Evolutionary conservation across 2,329 filamentous ascomycete species (phyloP).

Genomic region (Phialemoniopsis sp.): DNA sequence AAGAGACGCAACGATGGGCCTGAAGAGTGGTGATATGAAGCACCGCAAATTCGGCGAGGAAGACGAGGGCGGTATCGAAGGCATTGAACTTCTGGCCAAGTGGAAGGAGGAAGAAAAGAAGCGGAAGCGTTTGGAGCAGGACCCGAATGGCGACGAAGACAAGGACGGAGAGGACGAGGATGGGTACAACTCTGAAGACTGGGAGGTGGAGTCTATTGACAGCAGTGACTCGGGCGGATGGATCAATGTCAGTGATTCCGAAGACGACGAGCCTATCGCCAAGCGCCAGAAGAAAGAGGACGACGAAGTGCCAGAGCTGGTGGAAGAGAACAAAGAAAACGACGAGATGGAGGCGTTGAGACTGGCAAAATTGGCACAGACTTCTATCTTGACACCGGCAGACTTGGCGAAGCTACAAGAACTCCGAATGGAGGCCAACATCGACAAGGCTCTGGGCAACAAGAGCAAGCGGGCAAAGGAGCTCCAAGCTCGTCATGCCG

Average conservation of each 20-base stretch:
- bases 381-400: slow-evolving; percentile 88
- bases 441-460: slow-evolving; percentile 59
- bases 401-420: slow-evolving; percentile 94
- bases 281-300: slow-evolving; percentile 58
- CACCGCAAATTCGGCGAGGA: slow-evolving; percentile 82
- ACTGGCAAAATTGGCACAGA: slow-evolving; percentile 79
- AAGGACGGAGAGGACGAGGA: slow-evolving; percentile 60
- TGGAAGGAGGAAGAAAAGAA: slow-evolving; percentile 90
- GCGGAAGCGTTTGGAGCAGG: slow-evolving; percentile 64
- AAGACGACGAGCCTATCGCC: slow-evolving; percentile 65
- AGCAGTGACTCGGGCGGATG: slow-evolving; percentile 77
- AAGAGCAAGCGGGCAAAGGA: slow-evolving; percentile 36
- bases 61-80: slow-evolving; percentile 77
- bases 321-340: slow-evolving; percentile 34
- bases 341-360: slow-evolving; percentile 39
- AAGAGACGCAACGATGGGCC: slow-evolving; percentile 81
- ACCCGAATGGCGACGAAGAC: slow-evolving; percentile 58
- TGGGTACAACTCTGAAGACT: slow-evolving; percentile 49
- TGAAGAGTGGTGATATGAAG: slow-evolving; percentile 69
- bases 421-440: slow-evolving; percentile 68
- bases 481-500: slow-evolving; percentile 61
- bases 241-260: slow-evolving; percentile 87
- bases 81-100: slow-evolving; percentile 82
- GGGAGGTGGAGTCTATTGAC: slow-evolving; percentile 58
- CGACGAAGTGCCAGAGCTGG: slow-evolving; percentile 19